A percentile compares a stretch with the other conserved stretches of the same genome.
These are phyloP conservation scores for Lodderomyces orthopsilosis DNA, from an alignment of 1,139 yeast genomes.

Conservation along the genomic window DNA sequence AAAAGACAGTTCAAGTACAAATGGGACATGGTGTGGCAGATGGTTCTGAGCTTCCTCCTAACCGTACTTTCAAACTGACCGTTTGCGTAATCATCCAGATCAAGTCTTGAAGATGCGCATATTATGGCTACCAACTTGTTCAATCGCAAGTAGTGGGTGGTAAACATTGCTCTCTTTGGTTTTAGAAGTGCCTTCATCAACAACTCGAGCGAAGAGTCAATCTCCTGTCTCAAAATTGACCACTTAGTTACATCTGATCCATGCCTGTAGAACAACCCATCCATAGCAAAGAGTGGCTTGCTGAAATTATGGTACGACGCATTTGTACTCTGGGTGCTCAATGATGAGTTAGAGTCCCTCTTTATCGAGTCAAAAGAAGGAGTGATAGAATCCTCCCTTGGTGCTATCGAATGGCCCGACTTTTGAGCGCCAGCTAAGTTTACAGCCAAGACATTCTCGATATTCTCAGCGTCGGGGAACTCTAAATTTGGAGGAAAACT, in stretches of 20 bases:
- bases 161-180: slow-evolving; percentile 48
- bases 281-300: slow-evolving; percentile 41
- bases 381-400: slow-evolving; percentile 11
- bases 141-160: slow-evolving; percentile 49
- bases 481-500: slow-evolving; percentile 22
- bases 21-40: slow-evolving; percentile 55
- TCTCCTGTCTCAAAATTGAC: slow-evolving; percentile 49
- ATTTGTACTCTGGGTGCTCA: slow-evolving; percentile 25
- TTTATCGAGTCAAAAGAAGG: slow-evolving; percentile 29
- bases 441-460: slow-evolving; percentile 20
- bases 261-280: slow-evolving; percentile 52
- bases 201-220: slow-evolving; percentile 45
- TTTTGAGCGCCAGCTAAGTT: slow-evolving; percentile 12
- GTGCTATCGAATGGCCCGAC: slow-evolving; percentile 11
- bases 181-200: slow-evolving; percentile 49
- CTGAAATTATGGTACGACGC: slow-evolving; percentile 41
- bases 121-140: slow-evolving; percentile 48
- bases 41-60: slow-evolving; percentile 46
- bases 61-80: slow-evolving; percentile 46
- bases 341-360: slow-evolving; percentile 40
- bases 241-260: slow-evolving; percentile 58
- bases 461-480: slow-evolving; percentile 27
- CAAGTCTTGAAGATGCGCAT: slow-evolving; percentile 51
- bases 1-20: slow-evolving; percentile 58
- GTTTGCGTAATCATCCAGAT: slow-evolving; percentile 46